A percentile compares a stretch with the other conserved stretches of the same genome.
These are phyloP conservation scores for Aspergillus ibericus DNA, from an alignment of 2,329 filamentous ascomycete species.

Conservation along the genomic window DNA sequence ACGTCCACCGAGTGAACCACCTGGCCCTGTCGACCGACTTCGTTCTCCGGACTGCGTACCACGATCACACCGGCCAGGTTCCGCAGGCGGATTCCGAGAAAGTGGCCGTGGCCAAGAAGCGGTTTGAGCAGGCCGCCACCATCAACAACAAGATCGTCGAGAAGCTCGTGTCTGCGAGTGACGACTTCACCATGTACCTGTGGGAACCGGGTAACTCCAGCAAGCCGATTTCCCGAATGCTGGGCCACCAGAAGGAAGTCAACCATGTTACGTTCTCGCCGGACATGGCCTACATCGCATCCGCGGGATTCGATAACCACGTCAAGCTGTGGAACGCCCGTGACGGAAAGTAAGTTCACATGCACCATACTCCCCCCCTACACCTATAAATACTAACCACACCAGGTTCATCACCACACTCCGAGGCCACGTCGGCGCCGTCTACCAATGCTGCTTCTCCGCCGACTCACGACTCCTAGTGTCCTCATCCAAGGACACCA, in stretches of 20 bases:
- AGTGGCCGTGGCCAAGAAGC: conserved; percentile 70
- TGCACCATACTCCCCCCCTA: not conserved
- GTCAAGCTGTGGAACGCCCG: conserved; percentile 86
- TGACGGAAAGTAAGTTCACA: conserved; percentile 56
- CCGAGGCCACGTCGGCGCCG: conserved; percentile 83
- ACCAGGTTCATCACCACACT: conserved; percentile 79
- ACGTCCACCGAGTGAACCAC: conserved; percentile 95
- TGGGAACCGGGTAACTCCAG: conserved; percentile 79
- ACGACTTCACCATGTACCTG: conserved; percentile 95
- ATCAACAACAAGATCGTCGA: conserved; percentile 76
- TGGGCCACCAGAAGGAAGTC: conserved; percentile 96
- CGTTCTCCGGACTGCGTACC: conserved; percentile 79
- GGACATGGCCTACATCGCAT: conserved; percentile 83
- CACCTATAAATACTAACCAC: conserved; percentile 8
- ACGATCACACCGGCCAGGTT: conserved; percentile 74
- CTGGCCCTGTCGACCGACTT: conserved; percentile 92
- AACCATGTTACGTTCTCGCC: conserved; percentile 95
- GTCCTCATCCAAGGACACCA: conserved; percentile 86
- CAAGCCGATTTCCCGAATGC: conserved; percentile 82
- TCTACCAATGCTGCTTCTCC: conserved; percentile 91
- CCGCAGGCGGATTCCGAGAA: conserved; percentile 71
- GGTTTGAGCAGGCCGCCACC: conserved; percentile 82
- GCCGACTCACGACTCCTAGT: conserved; percentile 88
- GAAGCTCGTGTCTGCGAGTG: conserved; percentile 82
- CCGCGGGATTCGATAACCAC: conserved; percentile 88